phyloP scores from a whole-genome alignment of 2,329 filamentous ascomycete genomes.

The Diaporthe citri region DNA sequence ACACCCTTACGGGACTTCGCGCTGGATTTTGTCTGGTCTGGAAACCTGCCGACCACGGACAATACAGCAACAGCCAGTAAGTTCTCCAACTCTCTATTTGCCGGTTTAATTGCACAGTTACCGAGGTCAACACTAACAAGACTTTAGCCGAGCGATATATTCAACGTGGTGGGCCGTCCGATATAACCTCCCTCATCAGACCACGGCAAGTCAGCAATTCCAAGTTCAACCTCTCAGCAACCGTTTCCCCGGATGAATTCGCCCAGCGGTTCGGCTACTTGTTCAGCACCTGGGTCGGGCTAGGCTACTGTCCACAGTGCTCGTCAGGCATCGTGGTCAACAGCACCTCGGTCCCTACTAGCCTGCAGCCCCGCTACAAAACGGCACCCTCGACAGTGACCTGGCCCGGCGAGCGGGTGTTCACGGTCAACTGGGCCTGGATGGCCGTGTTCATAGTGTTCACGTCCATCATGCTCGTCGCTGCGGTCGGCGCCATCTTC shows the following conservation, averaged over 20 bases:
- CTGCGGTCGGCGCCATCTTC: slow-evolving; percentile 28
- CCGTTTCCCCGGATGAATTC: slow-evolving; percentile 24
- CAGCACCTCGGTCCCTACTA: slow-evolving; percentile 18
- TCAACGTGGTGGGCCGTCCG: slow-evolving; percentile 11
- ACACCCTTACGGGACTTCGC: slow-evolving; percentile 34
- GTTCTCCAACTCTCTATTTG: background rate
- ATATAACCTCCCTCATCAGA: background rate
- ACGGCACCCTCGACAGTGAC: background rate
- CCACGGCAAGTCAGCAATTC: background rate
- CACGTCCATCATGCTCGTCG: slow-evolving; percentile 32
- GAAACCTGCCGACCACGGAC: slow-evolving; percentile 3
- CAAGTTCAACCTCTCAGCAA: slow-evolving; percentile 29
- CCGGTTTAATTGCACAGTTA: background rate
- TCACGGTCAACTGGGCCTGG: slow-evolving; percentile 31
- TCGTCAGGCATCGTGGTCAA: slow-evolving; percentile 18
- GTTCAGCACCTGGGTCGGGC: slow-evolving; percentile 40
- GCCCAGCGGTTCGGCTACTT: slow-evolving; percentile 34
- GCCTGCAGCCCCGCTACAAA: slow-evolving; percentile 20
- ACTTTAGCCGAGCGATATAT: slow-evolving; percentile 27
- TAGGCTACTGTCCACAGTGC: slow-evolving; percentile 40
- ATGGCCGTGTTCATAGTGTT: slow-evolving; percentile 32
- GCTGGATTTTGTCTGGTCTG: slow-evolving; percentile 25
- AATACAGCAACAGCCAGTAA: slow-evolving; percentile 25
- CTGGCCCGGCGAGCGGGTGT: slow-evolving; percentile 27
- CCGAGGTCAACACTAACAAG: background rate